Evolutionary conservation across 345 rosid genomes (phyloP).

Genomic region (Populus alba): DNA sequence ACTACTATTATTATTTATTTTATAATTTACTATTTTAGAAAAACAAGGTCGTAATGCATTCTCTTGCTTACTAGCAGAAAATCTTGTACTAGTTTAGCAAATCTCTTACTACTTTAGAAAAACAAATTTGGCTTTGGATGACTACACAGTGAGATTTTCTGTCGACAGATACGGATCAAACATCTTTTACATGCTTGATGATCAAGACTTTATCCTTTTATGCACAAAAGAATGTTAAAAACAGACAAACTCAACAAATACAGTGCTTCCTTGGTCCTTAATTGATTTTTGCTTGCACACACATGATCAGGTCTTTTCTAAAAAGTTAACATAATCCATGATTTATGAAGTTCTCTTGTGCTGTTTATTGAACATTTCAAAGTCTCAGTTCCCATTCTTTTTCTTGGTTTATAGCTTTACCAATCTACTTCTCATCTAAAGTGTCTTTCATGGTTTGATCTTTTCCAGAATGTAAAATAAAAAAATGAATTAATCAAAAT

Average conservation of each 20-base stretch:
- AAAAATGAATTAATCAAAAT: neutral
- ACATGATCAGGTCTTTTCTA: neutral
- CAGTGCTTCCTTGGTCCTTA: neutral
- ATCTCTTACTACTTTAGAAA: too few relatives aligned
- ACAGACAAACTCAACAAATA: neutral
- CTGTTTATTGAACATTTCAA: neutral
- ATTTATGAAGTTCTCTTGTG: neutral
- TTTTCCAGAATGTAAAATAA: neutral
- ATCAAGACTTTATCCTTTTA: neutral
- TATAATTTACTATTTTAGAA: neutral
- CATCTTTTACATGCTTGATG: conserved; percentile 21
- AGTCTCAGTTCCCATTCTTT: neutral
- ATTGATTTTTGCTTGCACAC: neutral
- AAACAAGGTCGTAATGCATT: neutral
- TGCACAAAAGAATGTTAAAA: neutral
- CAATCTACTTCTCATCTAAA: neutral
- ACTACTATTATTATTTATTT: neutral
- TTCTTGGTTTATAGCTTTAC: neutral
- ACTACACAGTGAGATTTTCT: conserved; percentile 55
- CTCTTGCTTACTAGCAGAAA: neutral
- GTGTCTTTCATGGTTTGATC: neutral
- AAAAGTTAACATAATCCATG: neutral
- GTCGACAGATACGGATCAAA: conserved; percentile 87
- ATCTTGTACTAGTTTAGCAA: too few relatives aligned
- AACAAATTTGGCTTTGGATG: conserved; percentile 57